Base-by-base conservation (phyloP, 371 early-diverging fungal genomes). In the Mucor irregularis region DNA sequence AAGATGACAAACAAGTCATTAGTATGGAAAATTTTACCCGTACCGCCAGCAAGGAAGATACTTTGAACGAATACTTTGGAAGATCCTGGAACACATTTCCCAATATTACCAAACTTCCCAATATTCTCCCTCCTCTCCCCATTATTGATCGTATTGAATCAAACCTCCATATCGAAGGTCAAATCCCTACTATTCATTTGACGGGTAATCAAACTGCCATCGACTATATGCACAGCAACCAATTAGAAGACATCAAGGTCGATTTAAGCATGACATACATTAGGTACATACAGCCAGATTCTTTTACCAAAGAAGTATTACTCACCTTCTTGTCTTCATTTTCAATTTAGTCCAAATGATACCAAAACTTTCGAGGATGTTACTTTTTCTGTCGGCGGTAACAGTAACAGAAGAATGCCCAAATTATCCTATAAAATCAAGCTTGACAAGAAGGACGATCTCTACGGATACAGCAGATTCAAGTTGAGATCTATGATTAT, bases 401-500 rank as follows among this genome's bases (percentile, higher is more conserved):
- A 62, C 11, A 53, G 60, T 9, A 57, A 64, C 3, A 47, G 67
- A 6, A 39, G n/a, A 0, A 49, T 42, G 13, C 35, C 56, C 24
- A 62, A 66, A 22, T n/a, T 58, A 6, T 55, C 64, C 1, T 70
- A 70, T 35, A 69, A 60, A 21, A 17, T 73, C 9, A 61, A 69
- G 22, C 38, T 69, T 19, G 30, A 49, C 5, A 68, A 74, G 30
- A 53, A 65, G 17, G 33, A 62, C 13, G 43, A 49, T 14, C 56
- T 73, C 4, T 66, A 53, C 43, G 71, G 63, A 0, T 71, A 66
- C 26, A 56, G 61, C 21, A 58, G 56, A 24, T 42, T 74, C 39
- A 74, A 74, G 43, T 45, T 71, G 22, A 59, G 69, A 14, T 54
- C 75, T 5, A 61, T 64, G 33, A 38, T 53, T 16, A 71, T 69